phyloP scores from a whole-genome alignment of 306 rosid genomes.

The Styphnolobium japonicum region DNA sequence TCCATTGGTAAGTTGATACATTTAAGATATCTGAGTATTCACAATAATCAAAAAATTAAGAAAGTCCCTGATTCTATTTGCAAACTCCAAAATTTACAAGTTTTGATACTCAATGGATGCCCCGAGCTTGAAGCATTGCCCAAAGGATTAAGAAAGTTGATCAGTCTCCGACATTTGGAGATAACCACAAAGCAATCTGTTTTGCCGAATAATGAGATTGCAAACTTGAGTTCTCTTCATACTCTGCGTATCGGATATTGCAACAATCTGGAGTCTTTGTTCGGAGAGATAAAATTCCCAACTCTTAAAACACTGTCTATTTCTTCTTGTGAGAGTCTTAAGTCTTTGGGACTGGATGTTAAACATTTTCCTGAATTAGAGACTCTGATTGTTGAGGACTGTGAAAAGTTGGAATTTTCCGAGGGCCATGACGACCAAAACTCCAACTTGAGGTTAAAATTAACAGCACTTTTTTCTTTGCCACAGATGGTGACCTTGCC shows the following conservation, averaged over 20 bases:
- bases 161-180: no score
- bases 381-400: accelerated
- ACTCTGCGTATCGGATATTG: not conserved
- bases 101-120: not conserved
- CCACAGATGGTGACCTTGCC: not conserved
- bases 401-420: not conserved
- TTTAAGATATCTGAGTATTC: no score
- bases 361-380: not conserved
- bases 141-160: no score
- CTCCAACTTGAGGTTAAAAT: not conserved
- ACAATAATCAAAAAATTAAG: no score
- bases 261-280: not conserved
- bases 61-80: no score
- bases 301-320: not conserved
- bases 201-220: not conserved
- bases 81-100: constrained; percentile 20
- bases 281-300: not conserved
- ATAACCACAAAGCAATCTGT: no score
- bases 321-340: not conserved
- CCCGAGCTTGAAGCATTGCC: constrained; percentile 12
- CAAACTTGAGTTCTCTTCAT: not conserved
- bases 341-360: not conserved
- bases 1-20: no score
- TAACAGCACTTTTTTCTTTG: accelerated
- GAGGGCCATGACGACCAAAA: not conserved